Evolutionary conservation across 2,329 filamentous ascomycete species (phyloP).

Genomic region (Trichoderma atrobrunneum): DNA sequence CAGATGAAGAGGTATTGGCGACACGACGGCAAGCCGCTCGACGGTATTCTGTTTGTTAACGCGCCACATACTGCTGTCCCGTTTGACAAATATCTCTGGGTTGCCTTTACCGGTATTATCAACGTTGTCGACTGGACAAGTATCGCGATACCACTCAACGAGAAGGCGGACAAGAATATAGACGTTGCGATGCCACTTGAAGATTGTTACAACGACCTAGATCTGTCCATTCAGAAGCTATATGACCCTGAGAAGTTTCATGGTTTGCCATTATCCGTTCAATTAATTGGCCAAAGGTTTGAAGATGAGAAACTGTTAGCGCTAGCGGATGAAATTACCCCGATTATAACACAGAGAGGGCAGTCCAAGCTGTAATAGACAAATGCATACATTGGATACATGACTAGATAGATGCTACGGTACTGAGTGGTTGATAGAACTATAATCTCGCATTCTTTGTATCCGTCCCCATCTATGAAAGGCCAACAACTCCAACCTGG

Average conservation of each 20-base stretch:
- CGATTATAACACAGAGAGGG: background rate
- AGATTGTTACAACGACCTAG: background rate
- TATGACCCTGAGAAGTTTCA: background rate
- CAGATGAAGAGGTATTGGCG: background rate
- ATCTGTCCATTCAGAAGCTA: background rate
- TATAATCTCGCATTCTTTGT: no score
- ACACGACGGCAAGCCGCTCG: background rate
- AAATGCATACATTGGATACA: no score
- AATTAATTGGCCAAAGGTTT: background rate
- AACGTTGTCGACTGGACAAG: background rate
- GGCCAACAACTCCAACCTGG: slow-evolving; percentile 14
- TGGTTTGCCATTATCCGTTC: background rate
- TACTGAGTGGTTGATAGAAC: no score
- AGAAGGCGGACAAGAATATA: background rate
- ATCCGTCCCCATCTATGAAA: background rate
- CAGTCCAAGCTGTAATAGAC: background rate
- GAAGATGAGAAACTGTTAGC: background rate
- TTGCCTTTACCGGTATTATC: background rate
- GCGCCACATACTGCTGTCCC: background rate
- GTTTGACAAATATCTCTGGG: background rate
- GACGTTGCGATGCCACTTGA: background rate
- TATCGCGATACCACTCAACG: background rate
- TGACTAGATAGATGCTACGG: background rate
- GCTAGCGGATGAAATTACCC: background rate
- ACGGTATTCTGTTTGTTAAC: background rate